A percentile compares a stretch with the other conserved stretches of the same genome.
Evolutionary conservation across 345 rosid species (phyloP).

Genomic region (Sonneratia caseolaris): DNA sequence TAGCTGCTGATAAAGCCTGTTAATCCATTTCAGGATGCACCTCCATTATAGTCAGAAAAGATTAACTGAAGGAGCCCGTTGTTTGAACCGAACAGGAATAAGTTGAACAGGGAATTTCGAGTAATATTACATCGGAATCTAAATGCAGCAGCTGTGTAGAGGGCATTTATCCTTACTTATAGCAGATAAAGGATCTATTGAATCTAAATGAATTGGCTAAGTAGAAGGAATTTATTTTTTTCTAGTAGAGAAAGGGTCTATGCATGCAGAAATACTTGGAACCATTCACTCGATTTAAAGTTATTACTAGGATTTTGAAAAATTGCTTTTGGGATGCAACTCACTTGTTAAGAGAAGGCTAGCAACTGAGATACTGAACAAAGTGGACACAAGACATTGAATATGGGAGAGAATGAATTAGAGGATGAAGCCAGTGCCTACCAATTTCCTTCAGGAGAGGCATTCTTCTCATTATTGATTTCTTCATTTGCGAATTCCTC

Average conservation of each 20-base stretch:
- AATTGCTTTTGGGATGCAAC: neutral
- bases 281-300: neutral
- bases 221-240: neutral
- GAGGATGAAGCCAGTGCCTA: slow-evolving; percentile 21
- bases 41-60: slow-evolving; percentile 47
- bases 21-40: slow-evolving; percentile 51
- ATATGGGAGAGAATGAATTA: slow-evolving; percentile 4
- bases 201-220: slow-evolving; percentile 1
- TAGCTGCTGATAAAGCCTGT: slow-evolving; percentile 93
- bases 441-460: slow-evolving; percentile 45
- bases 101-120: neutral
- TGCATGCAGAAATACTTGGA: neutral
- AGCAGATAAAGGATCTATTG: neutral
- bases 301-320: neutral
- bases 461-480: slow-evolving; percentile 36
- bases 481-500: slow-evolving; percentile 91
- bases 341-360: neutral
- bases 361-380: neutral
- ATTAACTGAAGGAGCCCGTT: slow-evolving; percentile 9
- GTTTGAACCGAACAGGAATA: neutral
- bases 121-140: neutral
- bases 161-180: neutral
- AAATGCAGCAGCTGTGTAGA: slow-evolving; percentile 2
- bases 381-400: neutral
- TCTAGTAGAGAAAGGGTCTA: neutral